These are phyloP conservation scores for Sporothrix globosa DNA, from an alignment of 2,329 filamentous ascomycete genomes.

Conservation along the genomic window DNA sequence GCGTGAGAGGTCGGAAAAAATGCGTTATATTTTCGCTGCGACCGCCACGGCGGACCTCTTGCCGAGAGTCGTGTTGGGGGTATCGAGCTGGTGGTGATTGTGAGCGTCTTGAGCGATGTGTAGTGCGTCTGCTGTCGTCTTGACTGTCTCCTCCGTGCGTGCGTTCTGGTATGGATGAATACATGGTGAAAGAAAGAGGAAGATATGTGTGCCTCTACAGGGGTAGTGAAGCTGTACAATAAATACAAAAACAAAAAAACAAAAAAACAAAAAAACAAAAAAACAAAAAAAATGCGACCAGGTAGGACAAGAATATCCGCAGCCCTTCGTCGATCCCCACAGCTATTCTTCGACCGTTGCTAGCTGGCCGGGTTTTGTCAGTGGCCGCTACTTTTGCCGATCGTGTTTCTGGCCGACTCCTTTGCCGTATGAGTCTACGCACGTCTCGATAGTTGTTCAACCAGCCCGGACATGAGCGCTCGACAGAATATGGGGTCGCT, in stretches of 20 bases:
- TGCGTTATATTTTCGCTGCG: not conserved
- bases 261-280: not conserved
- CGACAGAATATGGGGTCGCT: not conserved
- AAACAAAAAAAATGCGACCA: not conserved
- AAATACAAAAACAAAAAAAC: not conserved
- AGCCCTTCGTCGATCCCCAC: not conserved
- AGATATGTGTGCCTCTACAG: not conserved
- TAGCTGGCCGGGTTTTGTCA: not conserved
- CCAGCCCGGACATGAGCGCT: not conserved
- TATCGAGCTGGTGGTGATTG: slow-evolving; percentile 3
- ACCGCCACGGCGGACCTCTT: not conserved
- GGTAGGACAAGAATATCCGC: not conserved
- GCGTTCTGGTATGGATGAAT: not conserved
- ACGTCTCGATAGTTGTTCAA: not conserved
- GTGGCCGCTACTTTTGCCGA: not conserved
- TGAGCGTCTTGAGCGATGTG: not conserved
- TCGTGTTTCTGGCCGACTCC: not conserved
- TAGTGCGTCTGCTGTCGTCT: not conserved
- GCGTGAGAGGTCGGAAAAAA: not conserved
- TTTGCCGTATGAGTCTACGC: slow-evolving; percentile 6
- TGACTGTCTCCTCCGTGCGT: not conserved
- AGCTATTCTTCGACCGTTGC: not conserved
- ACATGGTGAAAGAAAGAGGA: slow-evolving; percentile 6
- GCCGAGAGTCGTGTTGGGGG: not conserved
- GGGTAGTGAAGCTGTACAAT: not conserved